phyloP scores from a whole-genome alignment of 305 asterid genomes.

The Solanum chacoense region DNA sequence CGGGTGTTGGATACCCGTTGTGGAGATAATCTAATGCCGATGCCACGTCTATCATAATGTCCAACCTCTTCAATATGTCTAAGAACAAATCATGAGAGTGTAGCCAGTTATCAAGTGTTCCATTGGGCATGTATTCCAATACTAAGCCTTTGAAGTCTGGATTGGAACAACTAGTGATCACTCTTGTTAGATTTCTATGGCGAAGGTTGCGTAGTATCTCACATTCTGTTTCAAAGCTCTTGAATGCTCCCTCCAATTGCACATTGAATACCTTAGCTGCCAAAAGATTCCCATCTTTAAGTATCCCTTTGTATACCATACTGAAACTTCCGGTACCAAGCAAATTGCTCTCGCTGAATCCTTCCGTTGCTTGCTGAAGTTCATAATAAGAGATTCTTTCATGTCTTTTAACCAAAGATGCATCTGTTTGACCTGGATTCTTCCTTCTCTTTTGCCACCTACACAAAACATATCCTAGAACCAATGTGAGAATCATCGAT shows the following conservation, averaged over 20 bases:
- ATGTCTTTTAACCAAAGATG: neutral
- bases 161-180: slow-evolving; percentile 4
- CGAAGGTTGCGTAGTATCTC: neutral
- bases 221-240: slow-evolving; percentile 9
- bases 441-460: neutral
- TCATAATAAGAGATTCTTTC: neutral
- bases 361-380: neutral
- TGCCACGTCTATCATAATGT: slow-evolving; percentile 3
- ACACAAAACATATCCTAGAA: neutral
- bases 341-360: neutral
- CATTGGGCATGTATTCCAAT: slow-evolving; percentile 4
- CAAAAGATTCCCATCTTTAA: neutral
- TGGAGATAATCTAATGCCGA: slow-evolving; percentile 1
- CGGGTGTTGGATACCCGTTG: neutral
- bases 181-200: slow-evolving; percentile 3
- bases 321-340: neutral
- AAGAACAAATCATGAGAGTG: neutral
- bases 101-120: slow-evolving; percentile 3
- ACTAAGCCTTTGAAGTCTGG: neutral
- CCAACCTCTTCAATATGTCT: neutral
- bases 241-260: neutral
- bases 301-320: neutral
- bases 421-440: neutral
- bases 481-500: neutral
- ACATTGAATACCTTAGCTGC: slow-evolving; percentile 1